These are phyloP conservation scores for Monosporascus sp. DNA, from an alignment of 2,329 filamentous ascomycete genomes.

Conservation along the genomic window DNA sequence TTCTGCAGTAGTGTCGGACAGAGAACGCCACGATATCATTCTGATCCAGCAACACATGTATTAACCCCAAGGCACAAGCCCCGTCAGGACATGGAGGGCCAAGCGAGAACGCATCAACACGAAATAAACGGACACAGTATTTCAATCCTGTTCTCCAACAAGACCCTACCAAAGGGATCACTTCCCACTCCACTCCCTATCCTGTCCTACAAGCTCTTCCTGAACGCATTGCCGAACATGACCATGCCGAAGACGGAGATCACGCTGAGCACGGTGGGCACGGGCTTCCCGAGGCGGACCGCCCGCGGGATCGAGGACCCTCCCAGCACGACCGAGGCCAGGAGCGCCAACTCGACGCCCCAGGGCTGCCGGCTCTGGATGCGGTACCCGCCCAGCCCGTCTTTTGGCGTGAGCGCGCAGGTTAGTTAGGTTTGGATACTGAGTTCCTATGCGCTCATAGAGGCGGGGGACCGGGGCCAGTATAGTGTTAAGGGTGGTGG, in stretches of 20 bases:
- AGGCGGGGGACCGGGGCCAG: background rate
- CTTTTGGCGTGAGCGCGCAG: constrained; percentile 26
- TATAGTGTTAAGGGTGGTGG: background rate
- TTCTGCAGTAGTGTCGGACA: no score
- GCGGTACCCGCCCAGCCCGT: constrained; percentile 76
- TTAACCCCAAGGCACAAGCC: no score
- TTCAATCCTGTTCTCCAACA: background rate
- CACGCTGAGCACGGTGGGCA: constrained; percentile 74
- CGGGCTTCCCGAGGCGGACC: constrained; percentile 75
- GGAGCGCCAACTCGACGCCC: constrained; percentile 80
- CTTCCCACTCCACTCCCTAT: background rate
- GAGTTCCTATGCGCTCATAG: background rate
- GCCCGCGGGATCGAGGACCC: constrained; percentile 83
- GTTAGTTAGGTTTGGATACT: background rate
- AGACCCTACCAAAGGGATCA: background rate
- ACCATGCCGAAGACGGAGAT: constrained; percentile 73
- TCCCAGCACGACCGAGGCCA: constrained; percentile 80
- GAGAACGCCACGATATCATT: no score
- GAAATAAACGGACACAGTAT: no score
- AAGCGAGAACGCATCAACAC: no score
- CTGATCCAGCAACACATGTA: no score
- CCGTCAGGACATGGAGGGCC: no score
- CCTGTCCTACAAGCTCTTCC: constrained; percentile 31
- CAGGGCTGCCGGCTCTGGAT: constrained; percentile 71
- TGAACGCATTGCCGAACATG: constrained; percentile 70